Base-by-base conservation (phyloP, 805 yeast species). In the Kluyveromyces lactis region DNA sequence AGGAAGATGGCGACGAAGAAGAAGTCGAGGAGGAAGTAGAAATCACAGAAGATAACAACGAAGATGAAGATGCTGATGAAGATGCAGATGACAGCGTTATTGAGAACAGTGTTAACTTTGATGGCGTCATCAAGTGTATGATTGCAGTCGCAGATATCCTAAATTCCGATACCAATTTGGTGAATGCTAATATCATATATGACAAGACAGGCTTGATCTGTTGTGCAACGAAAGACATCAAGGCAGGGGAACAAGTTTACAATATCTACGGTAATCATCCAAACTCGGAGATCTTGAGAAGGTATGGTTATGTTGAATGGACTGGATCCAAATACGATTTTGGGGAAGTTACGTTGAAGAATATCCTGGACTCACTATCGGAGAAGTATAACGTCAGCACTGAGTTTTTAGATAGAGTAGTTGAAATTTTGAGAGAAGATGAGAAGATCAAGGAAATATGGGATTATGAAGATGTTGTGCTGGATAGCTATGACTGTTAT, bases 251-350 rank as follows among this genome's bases (percentile, higher is more conserved):
- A 24, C 97, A 92, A 55, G 67, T 90, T 3, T 89, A 74, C 62
- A 90, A 90, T 61, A 81, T 86, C 0, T 90, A 92, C 57, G 94
- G 95, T 1, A 92, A 87, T 33, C 79, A 84, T 47, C 92, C 97
- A 27, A 90, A 89, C 57, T 67, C 90, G n/a, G 97, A 92, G 52
- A 70, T 92, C 24, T 66, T 92, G 40, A 73, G 98, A 52, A 72
- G 95, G 42, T 90, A 90, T 50, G 98, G 98, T 0, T 90, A 85
- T 52, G 92, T 86, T 18, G 96, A 89, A 61, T 58, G 64, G 45
- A 69, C 67, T 16, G 85, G 86, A 0, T 81, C 92, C 2, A 74
- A 72, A 34, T 75, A 67, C 55, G 97, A 90, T 57, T 81, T 84
- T 51, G 95, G 81, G 6, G 97, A 90, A 58, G 50, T 90, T 3